Evolutionary conservation across 371 early-diverging fungal genomes (phyloP).

Genomic region (Mortierella polycephala): DNA sequence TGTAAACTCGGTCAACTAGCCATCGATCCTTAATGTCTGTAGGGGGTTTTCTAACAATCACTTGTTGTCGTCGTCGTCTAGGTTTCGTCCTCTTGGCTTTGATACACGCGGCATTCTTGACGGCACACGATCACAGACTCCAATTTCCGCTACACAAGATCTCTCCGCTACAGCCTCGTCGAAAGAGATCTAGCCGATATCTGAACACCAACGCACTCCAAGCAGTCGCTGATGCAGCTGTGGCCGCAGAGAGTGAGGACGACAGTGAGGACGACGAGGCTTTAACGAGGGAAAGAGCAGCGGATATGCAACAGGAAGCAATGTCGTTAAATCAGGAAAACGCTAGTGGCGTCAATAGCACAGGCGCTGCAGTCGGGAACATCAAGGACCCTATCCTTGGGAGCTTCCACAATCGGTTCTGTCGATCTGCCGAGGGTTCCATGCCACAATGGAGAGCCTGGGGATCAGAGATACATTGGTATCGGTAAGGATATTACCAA

Average conservation of each 20-base stretch:
- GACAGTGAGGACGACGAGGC: conserved; percentile 49
- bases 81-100: conserved; percentile 34
- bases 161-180: conserved; percentile 40
- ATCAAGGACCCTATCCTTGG: conserved; percentile 13
- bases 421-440: conserved; percentile 32
- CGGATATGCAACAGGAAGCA: conserved; percentile 31
- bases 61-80: conserved; percentile 3
- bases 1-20: too few relatives aligned
- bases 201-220: conserved; percentile 25
- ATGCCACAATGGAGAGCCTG: conserved; percentile 51
- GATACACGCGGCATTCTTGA: conserved; percentile 36
- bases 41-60: not conserved
- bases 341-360: conserved; percentile 2
- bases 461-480: conserved; percentile 53
- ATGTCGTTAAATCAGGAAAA: conserved; percentile 15
- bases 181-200: conserved; percentile 43
- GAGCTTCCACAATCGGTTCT: conserved; percentile 33
- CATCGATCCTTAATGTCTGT: too few relatives aligned
- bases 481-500: conserved; percentile 24
- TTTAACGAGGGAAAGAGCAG: conserved; percentile 23
- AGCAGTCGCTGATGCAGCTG: conserved; percentile 19
- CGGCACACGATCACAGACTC: conserved; percentile 40
- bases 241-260: conserved; percentile 42
- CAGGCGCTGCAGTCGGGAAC: conserved; percentile 2
- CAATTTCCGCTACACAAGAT: conserved; percentile 47